phyloP scores from a whole-genome alignment of 371 early-diverging fungal species.

The Massospora cicadina region DNA sequence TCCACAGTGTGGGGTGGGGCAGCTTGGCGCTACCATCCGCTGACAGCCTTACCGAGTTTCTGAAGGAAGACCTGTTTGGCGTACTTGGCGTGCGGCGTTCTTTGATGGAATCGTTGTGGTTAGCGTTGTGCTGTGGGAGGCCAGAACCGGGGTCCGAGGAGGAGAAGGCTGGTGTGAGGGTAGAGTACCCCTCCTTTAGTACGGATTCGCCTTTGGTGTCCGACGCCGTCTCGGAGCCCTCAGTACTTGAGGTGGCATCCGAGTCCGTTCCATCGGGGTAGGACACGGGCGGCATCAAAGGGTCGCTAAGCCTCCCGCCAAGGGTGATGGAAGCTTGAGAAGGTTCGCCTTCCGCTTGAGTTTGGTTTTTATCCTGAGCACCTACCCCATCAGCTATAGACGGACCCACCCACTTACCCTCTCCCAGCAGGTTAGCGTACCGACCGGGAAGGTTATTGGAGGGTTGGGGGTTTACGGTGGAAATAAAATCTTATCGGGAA shows the following conservation, averaged over 20 bases:
- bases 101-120: not conserved
- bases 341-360: not conserved
- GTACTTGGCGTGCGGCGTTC: not conserved
- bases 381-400: not conserved
- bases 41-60: conserved; percentile 5
- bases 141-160: not conserved
- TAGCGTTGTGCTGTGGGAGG: not conserved
- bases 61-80: conserved; percentile 5
- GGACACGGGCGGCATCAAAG: not conserved
- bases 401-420: not conserved
- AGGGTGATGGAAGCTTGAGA: not conserved
- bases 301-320: conserved; percentile 6
- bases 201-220: not conserved
- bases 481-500: conserved; percentile 49
- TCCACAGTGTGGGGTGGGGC: conserved; percentile 27
- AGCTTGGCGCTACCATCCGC: not conserved
- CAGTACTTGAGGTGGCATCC: not conserved
- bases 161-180: not conserved
- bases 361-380: not conserved
- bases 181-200: not conserved
- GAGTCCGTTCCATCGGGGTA: not conserved
- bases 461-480: conserved; percentile 16
- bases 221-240: not conserved
- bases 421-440: conserved; percentile 8
- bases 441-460: not conserved